A percentile compares a stretch with the other conserved stretches of the same genome.
These are phyloP conservation scores for Ophiostoma montium DNA, from an alignment of 2,329 filamentous ascomycete species.

Conservation along the genomic window DNA sequence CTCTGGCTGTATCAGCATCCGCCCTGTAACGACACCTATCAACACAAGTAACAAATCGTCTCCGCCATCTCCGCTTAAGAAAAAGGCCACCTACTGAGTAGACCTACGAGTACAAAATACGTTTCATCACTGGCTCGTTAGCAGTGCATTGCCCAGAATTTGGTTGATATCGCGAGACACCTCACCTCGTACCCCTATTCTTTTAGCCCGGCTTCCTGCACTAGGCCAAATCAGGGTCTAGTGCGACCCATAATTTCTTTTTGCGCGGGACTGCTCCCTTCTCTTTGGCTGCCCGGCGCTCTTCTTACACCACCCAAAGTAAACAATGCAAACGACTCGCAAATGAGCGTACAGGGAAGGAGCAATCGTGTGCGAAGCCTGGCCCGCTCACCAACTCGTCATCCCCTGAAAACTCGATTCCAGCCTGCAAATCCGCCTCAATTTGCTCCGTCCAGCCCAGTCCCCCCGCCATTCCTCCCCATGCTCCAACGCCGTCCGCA, in stretches of 20 bases:
- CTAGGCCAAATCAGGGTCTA: conserved; percentile 2
- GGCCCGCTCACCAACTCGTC: not conserved
- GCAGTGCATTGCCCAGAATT: no score
- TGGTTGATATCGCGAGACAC: not conserved
- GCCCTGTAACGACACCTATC: no score
- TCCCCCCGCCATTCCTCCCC: no score
- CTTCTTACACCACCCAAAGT: conserved; percentile 1
- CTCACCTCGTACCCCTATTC: not conserved
- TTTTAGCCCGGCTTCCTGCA: not conserved
- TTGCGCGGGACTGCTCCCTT: not conserved
- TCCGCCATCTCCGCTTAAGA: no score
- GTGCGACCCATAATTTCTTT: conserved; percentile 2
- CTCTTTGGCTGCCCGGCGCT: not conserved
- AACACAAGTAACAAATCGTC: no score
- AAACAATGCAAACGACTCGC: conserved; percentile 3
- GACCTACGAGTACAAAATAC: no score
- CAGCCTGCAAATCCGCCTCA: not conserved
- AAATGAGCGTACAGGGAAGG: not conserved
- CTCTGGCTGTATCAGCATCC: no score
- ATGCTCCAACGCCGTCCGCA: no score
- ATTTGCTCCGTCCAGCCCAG: not conserved
- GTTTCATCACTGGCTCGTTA: no score
- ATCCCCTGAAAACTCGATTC: not conserved
- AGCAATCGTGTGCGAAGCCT: not conserved
- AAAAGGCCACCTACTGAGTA: no score